Evolutionary conservation across 345 rosid species (phyloP), one percentile per base, ranked within the genome.

Genomic region (Euclidium syriacum): DNA sequence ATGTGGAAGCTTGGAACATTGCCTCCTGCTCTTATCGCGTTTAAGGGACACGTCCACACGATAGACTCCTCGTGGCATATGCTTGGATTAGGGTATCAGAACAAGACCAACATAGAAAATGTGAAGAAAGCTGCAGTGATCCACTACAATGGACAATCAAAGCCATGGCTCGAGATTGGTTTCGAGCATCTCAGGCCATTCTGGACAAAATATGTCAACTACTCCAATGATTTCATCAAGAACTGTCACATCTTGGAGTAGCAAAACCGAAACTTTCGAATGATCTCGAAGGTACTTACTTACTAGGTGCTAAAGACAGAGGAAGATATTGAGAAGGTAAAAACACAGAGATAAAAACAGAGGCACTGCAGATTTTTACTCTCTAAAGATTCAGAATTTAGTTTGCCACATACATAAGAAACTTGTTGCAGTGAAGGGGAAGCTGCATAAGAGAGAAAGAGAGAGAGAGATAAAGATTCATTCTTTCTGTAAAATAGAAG

Each of bases 1-100:
- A 81, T 92, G 88, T 92, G 98, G 98, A 92, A 87, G 76, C 96
- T 92, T 15, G 98, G 98, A 67, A 92, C 98, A 15, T 80, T 92
- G 35, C 98, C 98, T 6, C 98, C 98, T n/a, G 96, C 98, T 61
- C 73, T 92, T 74, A 87, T 92, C 41, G 98, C 98, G 63, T 92
- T 92, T 70, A 85, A 78, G 75, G 96, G 91, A 42, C 91, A 87
- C 32, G 77, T 92, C 56, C 96, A 79, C 52, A 83, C 90, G 25
- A 82, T 92, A 25, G 87, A 92, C 46, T 86, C 91, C 26, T 77
- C 81, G n/a, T 92, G 98, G 98, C 98, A 92, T 73, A 81, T 89
- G 97, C 97, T 92, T 33, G 98, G 98, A 41, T 75, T 92, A 80
- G 98, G 98, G 5, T 92, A 92, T 68, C 98, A 92, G 81, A 82